Evolutionary conservation across 345 rosid genomes (phyloP).

Genomic region (Moricandia arvensis): DNA sequence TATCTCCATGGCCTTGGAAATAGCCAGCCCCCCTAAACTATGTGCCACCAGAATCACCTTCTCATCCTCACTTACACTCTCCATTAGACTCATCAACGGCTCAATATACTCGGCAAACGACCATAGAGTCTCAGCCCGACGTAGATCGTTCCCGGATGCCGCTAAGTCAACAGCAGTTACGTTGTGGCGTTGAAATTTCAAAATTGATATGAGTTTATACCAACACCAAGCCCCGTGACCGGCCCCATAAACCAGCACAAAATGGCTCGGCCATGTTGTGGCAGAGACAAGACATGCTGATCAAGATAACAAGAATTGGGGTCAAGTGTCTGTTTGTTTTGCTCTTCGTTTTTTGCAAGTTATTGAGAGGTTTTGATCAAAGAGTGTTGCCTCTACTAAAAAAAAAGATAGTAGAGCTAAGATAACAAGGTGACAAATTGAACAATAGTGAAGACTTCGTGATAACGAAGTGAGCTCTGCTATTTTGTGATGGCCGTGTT

Average conservation of each 20-base stretch:
- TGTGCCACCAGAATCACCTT: constrained; percentile 31
- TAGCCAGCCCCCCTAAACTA: constrained; percentile 24
- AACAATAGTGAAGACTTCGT: not conserved
- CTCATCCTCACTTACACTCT: constrained; percentile 14
- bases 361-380: constrained; percentile 12
- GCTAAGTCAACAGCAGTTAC: constrained; percentile 14
- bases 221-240: constrained; percentile 27
- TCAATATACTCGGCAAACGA: constrained; percentile 1
- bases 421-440: constrained; percentile 19
- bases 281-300: not conserved
- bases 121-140: constrained; percentile 11
- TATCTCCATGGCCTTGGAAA: constrained; percentile 29
- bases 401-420: not conserved
- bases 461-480: not conserved
- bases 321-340: constrained; percentile 10
- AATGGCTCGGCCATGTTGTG: not conserved
- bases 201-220: constrained; percentile 26
- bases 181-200: constrained; percentile 23
- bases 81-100: constrained; percentile 14
- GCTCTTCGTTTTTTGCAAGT: constrained; percentile 6
- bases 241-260: constrained; percentile 19
- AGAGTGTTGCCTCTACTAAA: not conserved
- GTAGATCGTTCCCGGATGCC: constrained; percentile 1
- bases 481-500: not conserved
- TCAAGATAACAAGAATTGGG: constrained; percentile 7